Conservation (phyloP, 1,284 basidiomycete genomes). For the Cystobasidiaceae sp. region DNA sequence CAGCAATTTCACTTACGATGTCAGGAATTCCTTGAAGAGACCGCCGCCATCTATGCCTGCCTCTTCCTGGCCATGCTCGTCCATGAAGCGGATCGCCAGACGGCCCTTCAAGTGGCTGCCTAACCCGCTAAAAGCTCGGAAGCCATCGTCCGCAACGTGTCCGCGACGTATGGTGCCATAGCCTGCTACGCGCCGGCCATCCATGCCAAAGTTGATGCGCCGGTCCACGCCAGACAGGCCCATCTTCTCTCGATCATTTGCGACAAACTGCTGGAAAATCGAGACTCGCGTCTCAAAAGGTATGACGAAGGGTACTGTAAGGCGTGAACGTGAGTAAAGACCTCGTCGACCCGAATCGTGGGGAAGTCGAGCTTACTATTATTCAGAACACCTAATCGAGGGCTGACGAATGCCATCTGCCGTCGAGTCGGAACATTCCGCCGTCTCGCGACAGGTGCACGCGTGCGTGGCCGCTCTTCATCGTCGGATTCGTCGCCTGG, state of each 20-base stretch:
- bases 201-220: constrained; percentile 5
- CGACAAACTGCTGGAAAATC: constrained; percentile 79
- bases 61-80: constrained; percentile 81
- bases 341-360: background rate
- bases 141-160: constrained; percentile 80
- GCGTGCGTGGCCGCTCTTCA: constrained; percentile 21
- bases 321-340: background rate
- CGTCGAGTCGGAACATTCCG: constrained; percentile 56
- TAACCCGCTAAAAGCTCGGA: constrained; percentile 60
- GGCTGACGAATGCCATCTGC: constrained; percentile 67
- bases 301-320: constrained; percentile 75
- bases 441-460: background rate
- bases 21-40: constrained; percentile 96
- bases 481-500: constrained; percentile 42
- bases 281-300: constrained; percentile 85
- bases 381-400: constrained; percentile 83
- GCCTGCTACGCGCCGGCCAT: constrained; percentile 44
- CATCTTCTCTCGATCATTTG: constrained; percentile 52
- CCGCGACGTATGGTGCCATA: constrained; percentile 64
- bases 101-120: constrained; percentile 71
- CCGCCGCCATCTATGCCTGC: constrained; percentile 94
- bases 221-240: constrained; percentile 16
- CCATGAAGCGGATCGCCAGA: constrained; percentile 82
- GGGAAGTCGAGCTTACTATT: constrained; percentile 54
- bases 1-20: constrained; percentile 49